phyloP scores from a whole-genome alignment of 2,329 filamentous ascomycete species.

The Hymenoscyphus salicellus region DNA sequence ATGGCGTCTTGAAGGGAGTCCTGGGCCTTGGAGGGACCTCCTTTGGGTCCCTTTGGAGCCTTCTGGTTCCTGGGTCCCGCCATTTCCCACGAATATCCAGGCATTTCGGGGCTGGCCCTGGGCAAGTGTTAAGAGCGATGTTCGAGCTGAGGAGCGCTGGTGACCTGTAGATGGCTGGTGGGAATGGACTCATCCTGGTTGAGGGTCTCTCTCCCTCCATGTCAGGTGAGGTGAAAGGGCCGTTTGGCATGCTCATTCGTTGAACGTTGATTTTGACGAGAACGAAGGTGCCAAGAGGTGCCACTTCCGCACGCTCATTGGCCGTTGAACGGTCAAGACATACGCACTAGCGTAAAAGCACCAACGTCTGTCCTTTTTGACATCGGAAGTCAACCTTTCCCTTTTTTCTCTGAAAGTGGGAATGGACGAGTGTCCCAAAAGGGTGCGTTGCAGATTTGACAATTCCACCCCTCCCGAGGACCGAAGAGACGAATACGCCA shows the following conservation, averaged over 20 bases:
- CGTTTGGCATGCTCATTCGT: conserved; percentile 25
- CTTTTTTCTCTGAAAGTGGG: not conserved
- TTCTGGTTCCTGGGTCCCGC: conserved; percentile 18
- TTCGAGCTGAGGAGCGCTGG: conserved; percentile 20
- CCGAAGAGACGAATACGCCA: not conserved
- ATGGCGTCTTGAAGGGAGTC: not conserved
- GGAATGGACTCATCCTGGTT: conserved; percentile 25
- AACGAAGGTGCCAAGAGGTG: conserved; percentile 20
- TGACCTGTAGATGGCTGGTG: conserved; percentile 30
- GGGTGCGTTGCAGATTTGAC: not conserved
- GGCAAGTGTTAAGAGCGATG: conserved; percentile 18
- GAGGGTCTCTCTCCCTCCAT: conserved; percentile 23
- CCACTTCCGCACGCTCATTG: conserved; percentile 25
- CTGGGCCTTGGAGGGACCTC: not conserved
- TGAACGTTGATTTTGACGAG: conserved; percentile 22
- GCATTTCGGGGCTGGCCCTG: conserved; percentile 23
- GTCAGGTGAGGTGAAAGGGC: conserved; percentile 27
- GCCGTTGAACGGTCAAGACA: conserved; percentile 12
- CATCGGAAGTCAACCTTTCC: not conserved
- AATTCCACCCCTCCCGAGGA: not conserved
- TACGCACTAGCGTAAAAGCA: not conserved
- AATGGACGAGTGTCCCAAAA: not conserved
- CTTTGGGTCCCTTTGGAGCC: conserved; percentile 4
- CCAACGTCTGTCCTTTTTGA: conserved; percentile 1
- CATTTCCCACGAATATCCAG: conserved; percentile 10